These are phyloP conservation scores for Rhizopus microsporus DNA, from an alignment of 371 early-diverging fungal species.

Conservation along the genomic window DNA sequence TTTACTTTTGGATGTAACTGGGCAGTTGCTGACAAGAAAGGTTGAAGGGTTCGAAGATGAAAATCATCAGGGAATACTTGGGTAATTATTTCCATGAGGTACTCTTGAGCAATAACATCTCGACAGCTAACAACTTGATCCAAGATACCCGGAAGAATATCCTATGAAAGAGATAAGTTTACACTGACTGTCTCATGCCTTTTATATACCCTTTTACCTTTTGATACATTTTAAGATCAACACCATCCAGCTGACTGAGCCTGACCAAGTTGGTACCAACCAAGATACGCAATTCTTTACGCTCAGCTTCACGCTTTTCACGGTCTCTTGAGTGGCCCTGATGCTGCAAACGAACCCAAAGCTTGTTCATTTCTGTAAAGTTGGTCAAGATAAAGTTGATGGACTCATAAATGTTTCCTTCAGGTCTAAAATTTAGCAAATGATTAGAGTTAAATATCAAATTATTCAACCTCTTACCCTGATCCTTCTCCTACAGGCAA, in stretches of 20 bases:
- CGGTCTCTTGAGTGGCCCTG: constrained; percentile 93
- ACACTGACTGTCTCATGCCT: neutral
- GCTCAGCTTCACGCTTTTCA: constrained; percentile 91
- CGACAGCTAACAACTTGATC: constrained; percentile 95
- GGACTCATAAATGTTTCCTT: constrained; percentile 84
- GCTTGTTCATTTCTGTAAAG: constrained; percentile 98
- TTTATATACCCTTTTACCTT: constrained; percentile 35
- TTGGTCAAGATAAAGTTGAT: constrained; percentile 94
- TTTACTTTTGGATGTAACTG: constrained; percentile 89
- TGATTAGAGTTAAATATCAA: neutral
- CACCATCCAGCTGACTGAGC: constrained; percentile 86
- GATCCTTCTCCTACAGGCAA: constrained; percentile 63
- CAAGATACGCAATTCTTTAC: constrained; percentile 89
- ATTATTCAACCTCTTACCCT: constrained; percentile 38
- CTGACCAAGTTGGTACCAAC: constrained; percentile 97
- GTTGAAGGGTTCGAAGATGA: constrained; percentile 88
- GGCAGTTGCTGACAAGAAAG: constrained; percentile 87
- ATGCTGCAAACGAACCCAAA: constrained; percentile 97
- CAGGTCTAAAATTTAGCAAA: constrained; percentile 50
- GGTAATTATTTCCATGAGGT: constrained; percentile 96
- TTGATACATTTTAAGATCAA: constrained; percentile 82
- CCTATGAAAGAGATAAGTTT: neutral
- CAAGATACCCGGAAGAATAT: constrained; percentile 80
- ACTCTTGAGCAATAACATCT: constrained; percentile 98
- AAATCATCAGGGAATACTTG: constrained; percentile 97